Conservation (phyloP, 805 yeast genomes). For the Schizosaccharomyces lindneri region DNA sequence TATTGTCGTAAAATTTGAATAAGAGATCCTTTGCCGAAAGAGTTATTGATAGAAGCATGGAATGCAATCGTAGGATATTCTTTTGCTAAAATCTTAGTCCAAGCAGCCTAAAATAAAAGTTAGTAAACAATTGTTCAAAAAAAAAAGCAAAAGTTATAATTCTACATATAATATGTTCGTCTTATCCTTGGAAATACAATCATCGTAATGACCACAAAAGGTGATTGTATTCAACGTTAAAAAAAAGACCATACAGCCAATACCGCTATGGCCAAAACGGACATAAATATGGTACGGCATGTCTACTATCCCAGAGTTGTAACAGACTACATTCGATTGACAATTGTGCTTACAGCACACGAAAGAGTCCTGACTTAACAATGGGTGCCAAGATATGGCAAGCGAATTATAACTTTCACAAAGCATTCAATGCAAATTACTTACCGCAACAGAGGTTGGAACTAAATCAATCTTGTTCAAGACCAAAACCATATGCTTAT, state of each 20-base stretch:
- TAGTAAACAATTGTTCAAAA: constrained; percentile 2
- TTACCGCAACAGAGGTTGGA: constrained; percentile 98
- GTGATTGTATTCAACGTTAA: not conserved
- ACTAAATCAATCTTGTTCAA: constrained; percentile 93
- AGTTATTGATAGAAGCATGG: constrained; percentile 91
- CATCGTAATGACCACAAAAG: not conserved
- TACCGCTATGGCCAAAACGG: constrained; percentile 25
- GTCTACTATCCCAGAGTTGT: constrained; percentile 84
- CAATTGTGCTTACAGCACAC: constrained; percentile 6
- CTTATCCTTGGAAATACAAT: no score
- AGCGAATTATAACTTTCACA: constrained; percentile 2
- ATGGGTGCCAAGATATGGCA: constrained; percentile 24
- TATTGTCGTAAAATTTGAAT: constrained; percentile 86
- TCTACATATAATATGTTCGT: not conserved
- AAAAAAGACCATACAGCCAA: constrained; percentile 21
- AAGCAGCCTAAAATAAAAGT: constrained; percentile 49
- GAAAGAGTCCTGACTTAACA: constrained; percentile 27
- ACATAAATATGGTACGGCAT: constrained; percentile 25
- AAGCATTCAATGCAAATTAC: constrained; percentile 17
- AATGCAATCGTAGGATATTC: constrained; percentile 87
- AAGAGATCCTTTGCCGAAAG: constrained; percentile 91
- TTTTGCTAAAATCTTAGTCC: constrained; percentile 88
- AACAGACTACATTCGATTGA: constrained; percentile 60
- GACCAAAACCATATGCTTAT: constrained; percentile 82
- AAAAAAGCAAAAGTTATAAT: constrained; percentile 5